Evolutionary conservation across 2,329 filamentous ascomycete genomes (phyloP), one percentile per base, ranked within the genome.

Genomic region (Tolypocladium sp.): DNA sequence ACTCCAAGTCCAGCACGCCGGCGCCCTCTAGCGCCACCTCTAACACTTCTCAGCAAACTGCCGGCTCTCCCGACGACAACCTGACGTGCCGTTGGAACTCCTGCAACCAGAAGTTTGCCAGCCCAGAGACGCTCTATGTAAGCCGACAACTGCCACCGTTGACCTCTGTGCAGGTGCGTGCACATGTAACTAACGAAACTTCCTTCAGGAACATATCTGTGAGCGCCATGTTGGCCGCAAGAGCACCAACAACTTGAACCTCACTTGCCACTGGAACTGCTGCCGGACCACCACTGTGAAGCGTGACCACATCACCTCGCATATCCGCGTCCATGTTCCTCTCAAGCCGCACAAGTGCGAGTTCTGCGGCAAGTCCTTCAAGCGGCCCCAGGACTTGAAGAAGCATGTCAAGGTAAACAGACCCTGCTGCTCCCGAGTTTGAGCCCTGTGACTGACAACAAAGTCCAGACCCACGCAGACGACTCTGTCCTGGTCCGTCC

Each of bases 281-380:
- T 99, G 94, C 79, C 87, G 92, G 63, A 97, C 93, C 27, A 97
- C 92, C 55, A 97, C 93, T 2, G 93, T 97, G 73, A 97, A 99
- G 83, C 91, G 94, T 69, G 94, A 97, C 70, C 94, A 99, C 78
- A 99, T 99, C 76, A 99, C 94, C 56, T 97, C 94, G 56, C 94
- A 99, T 76, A 97, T 99, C 68, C 91, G 94, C 64, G 94, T 97
- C 58, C 94, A 99, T 74, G 93, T 99, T n/a, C 94, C 94, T 1
- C 81, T 99, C 62, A 99, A 99, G 82, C 94, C 94, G 66, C 94
- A 99, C 80, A 97, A 97, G 77, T 99, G 94, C 75, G 92, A 97
- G 72, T 96, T 97, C 77, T 99, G 94, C 72, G 91, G 91, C 72
- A 99, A 99, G 81, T 92, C 92, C 1, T 99, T 99, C 83, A 99